Base-by-base conservation (phyloP, 2,329 filamentous ascomycete species). In the Colletotrichum cuscutae region DNA sequence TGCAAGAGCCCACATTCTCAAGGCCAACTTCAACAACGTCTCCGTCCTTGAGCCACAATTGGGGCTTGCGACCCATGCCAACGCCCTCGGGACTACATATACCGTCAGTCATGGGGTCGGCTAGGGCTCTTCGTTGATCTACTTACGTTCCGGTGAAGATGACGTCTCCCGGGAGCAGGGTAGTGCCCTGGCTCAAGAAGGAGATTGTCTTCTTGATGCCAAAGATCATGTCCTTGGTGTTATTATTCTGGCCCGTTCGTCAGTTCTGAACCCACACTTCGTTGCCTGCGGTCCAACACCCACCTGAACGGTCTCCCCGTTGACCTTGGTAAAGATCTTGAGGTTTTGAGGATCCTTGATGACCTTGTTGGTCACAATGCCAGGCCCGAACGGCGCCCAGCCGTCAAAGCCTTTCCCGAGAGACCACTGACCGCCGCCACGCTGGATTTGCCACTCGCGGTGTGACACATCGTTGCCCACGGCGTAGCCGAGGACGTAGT, bases 391-490 rank as follows among this genome's bases (percentile, higher is more conserved):
- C 0, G 92, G 93, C 5, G 91, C 92, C 91, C 92, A 95, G 75
- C 90, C 91, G 81, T 95, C 92, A 75, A 94, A 94, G 3, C 92
- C 90, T 81, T 95, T 95, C 49, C 92, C 92, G 15, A 93, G 83
- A 1, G 87, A 88, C 92, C 92, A 94, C 82, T 94, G 92, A 1
- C 91, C 88, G 19, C 91, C 91, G 19, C 91, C 91, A 53, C 86
- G 87, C 80, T 91, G 88, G 73, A 93, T 81, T 82, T 94, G 92
- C 91, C 92, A 95, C 75, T 94, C 92, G 53, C 93, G 90, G 82
- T 94, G 93, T 12, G 91, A 94, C n/a, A 96, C 89, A 80, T 96
- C 94, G 81, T 96, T 94, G 66, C 93, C 92, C 42, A 94, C 88
- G 2, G 91, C 87, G 79, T 95, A 95, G 5, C 94, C 94, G 2